Base-by-base conservation (phyloP, 2,329 filamentous ascomycete genomes). In the Dothistroma septosporum region DNA sequence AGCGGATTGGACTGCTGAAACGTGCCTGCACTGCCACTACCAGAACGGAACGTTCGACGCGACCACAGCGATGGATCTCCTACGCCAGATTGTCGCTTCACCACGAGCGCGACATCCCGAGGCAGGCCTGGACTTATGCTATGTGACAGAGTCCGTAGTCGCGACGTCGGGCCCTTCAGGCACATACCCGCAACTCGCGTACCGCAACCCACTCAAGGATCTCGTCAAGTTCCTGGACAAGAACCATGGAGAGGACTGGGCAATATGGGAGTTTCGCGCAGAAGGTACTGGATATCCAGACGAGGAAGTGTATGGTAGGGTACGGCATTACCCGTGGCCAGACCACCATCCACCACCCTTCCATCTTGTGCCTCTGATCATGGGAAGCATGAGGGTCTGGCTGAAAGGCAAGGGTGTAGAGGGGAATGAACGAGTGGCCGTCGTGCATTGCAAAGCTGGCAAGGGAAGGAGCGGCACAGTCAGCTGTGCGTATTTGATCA, bases 331-430 rank as follows among this genome's bases (percentile, higher is more conserved):
- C 71, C 94, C 94, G 0, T 99, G 91, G 86, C 94, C 94, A 0
- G 94, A 99, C 73, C 94, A 99, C 73, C 94, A 99, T 73, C 94
- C 94, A 3, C 94, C 94, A 56, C 94, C 94, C 0, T 99, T 99
- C 70, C 83, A 86, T 22, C 80, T 97, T 21, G 87, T 99, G 37
- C 93, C 93, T 0, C 82, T 91, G 76, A 92, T 97, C 63, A 87
- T 97, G 83, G 92, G 87, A 0, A 90, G 89, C 69, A 97, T 99
- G 92, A 84, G 90, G 62, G 90, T 93, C 70, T 97, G 93, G 91
- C 74, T 95, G 57, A 79, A 83, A 52, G 82, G 83, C 14, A 79
- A 80, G 10, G 78, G 80, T 12, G 69, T 78, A 1, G 65, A 71
- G 57, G 58, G 61, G 6, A 70, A 74, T 24, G 78, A 79, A 41